A percentile compares a stretch with the other conserved stretches of the same genome.
phyloP scores from a whole-genome alignment of 768 basidiomycete species.

The Exidia glandulosa region DNA sequence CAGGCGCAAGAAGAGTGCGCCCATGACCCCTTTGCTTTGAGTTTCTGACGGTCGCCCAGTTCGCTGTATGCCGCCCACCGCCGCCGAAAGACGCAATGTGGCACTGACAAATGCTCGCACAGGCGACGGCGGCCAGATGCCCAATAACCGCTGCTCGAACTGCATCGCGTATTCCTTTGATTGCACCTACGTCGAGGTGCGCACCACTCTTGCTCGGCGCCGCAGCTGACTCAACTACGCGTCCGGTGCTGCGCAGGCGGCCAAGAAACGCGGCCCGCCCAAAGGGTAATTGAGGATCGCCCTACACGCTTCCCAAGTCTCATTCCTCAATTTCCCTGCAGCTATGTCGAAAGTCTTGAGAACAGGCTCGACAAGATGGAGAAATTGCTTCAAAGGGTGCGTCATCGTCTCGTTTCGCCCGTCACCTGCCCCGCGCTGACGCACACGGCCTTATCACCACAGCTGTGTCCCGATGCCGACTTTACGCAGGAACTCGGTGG shows the following conservation, averaged over 20 bases:
- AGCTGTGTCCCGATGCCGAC: slow-evolving; percentile 59
- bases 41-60: slow-evolving; percentile 26
- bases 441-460: slow-evolving; percentile 11
- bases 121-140: slow-evolving; percentile 25
- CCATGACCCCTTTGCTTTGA: not conserved
- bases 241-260: not conserved
- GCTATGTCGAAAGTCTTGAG: slow-evolving; percentile 43
- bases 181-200: slow-evolving; percentile 63
- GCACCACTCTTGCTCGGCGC: slow-evolving; percentile 5
- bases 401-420: slow-evolving; percentile 8
- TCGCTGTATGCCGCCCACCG: slow-evolving; percentile 43
- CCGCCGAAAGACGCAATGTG: slow-evolving; percentile 8
- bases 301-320: not conserved
- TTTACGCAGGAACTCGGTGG: slow-evolving; percentile 47
- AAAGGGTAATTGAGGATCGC: slow-evolving; percentile 12
- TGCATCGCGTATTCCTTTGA: slow-evolving; percentile 46
- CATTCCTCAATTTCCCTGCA: slow-evolving; percentile 10
- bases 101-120: slow-evolving; percentile 20
- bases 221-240: not conserved
- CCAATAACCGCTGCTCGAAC: slow-evolving; percentile 51
- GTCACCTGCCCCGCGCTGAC: not conserved
- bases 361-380: slow-evolving; percentile 41
- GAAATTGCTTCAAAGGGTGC: slow-evolving; percentile 30
- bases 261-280: slow-evolving; percentile 38
- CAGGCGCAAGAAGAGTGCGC: slow-evolving; percentile 70